phyloP scores from a whole-genome alignment of 805 yeast species.

The Kluyveromyces starmeri region DNA sequence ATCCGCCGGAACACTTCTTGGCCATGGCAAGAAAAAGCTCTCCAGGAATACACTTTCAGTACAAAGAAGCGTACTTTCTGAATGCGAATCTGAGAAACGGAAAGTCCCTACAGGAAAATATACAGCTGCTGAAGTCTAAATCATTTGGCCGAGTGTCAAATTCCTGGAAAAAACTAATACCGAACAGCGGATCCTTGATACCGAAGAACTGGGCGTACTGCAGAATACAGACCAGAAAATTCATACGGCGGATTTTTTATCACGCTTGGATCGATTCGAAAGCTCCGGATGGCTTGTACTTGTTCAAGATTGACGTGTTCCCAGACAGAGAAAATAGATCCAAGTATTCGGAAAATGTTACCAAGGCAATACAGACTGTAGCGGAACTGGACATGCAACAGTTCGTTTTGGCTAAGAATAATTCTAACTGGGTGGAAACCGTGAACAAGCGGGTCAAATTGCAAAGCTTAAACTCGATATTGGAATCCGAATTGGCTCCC shows the following conservation, averaged over 20 bases:
- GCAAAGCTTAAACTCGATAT: conserved; percentile 10
- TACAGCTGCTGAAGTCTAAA: conserved; percentile 6
- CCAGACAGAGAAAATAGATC: conserved; percentile 14
- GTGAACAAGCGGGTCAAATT: conserved; percentile 11
- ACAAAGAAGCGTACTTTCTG: conserved; percentile 10
- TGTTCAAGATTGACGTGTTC: conserved; percentile 16
- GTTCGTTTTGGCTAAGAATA: conserved; percentile 10
- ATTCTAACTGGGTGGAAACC: conserved; percentile 15
- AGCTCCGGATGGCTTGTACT: conserved; percentile 28
- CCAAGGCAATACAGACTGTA: conserved; percentile 14
- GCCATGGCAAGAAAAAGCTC: conserved; percentile 22
- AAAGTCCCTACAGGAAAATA: conserved; percentile 2
- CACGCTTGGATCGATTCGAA: conserved; percentile 15
- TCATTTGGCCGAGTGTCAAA: conserved; percentile 13
- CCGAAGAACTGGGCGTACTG: conserved; percentile 5
- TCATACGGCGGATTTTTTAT: background rate
- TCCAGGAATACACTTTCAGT: conserved; percentile 22
- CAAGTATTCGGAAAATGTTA: conserved; percentile 12
- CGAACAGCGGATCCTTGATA: conserved; percentile 15
- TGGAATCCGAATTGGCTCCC: conserved; percentile 10
- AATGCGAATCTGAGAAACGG: conserved; percentile 14
- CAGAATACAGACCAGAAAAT: background rate
- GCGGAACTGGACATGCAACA: conserved; percentile 17
- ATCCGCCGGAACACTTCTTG: conserved; percentile 25
- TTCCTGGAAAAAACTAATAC: conserved; percentile 20